phyloP scores from a whole-genome alignment of 23 red algal species.

The Gracilaria caudata region DNA sequence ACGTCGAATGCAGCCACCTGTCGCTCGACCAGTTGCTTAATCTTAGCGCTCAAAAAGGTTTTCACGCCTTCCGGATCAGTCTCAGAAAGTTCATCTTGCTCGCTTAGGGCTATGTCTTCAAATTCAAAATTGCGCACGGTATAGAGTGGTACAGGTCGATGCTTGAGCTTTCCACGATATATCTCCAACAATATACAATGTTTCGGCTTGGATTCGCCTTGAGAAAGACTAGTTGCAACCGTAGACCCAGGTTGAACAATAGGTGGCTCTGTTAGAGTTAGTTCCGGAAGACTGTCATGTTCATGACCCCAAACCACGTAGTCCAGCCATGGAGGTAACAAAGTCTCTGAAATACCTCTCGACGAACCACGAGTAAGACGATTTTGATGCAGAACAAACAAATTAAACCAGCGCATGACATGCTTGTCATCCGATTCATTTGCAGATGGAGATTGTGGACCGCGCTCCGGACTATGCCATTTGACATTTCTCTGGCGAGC shows the following conservation, averaged over 20 bases:
- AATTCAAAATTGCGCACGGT: conserved; percentile 88
- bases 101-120: conserved; percentile 70
- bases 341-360: conserved; percentile 63
- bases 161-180: conserved; percentile 57
- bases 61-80: conserved; percentile 55
- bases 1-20: conserved; percentile 69
- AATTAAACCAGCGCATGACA: conserved; percentile 64
- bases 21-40: conserved; percentile 43
- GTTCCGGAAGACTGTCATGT: conserved; percentile 85
- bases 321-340: conserved; percentile 92
- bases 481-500: conserved; percentile 72
- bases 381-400: conserved; percentile 97
- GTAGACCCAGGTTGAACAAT: conserved; percentile 95
- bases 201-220: conserved; percentile 86
- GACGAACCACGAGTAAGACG: conserved; percentile 73
- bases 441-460: neutral
- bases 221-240: conserved; percentile 82
- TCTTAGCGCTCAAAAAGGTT: conserved; percentile 40
- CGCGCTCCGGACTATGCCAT: conserved; percentile 62
- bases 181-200: conserved; percentile 82
- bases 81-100: conserved; percentile 40
- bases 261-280: conserved; percentile 71
- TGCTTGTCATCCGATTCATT: conserved; percentile 9
- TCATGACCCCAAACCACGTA: conserved; percentile 98
- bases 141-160: conserved; percentile 74